Evolutionary conservation across 495 filamentous ascomycete genomes (phyloP).

Genomic region (Hamigera avellanea): DNA sequence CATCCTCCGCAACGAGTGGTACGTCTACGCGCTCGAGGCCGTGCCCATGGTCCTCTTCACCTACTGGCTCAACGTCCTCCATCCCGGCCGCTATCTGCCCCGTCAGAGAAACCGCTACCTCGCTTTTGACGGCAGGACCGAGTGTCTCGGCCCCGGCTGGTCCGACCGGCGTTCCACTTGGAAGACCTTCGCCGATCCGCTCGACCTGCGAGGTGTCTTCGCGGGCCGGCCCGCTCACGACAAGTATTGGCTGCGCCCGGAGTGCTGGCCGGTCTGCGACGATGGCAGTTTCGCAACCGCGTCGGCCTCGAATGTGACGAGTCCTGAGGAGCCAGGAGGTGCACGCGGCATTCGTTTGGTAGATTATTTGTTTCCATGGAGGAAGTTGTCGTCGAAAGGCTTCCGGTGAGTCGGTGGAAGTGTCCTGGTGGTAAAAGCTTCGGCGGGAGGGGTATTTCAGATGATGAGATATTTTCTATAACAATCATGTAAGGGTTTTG

Average conservation of each 20-base stretch:
- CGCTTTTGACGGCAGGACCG: conserved; percentile 18
- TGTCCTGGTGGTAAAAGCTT: no score
- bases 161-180: conserved; percentile 16
- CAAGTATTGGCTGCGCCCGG: conserved; percentile 17
- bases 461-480: no score
- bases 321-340: no score
- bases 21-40: conserved; percentile 27
- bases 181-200: conserved; percentile 23
- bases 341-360: no score
- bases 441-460: no score
- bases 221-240: conserved; percentile 19
- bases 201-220: conserved; percentile 18
- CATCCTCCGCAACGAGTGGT: conserved; percentile 25
- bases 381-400: no score
- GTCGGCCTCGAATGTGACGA: background rate
- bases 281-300: conserved; percentile 20
- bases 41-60: conserved; percentile 28
- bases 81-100: conserved; percentile 22
- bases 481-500: no score
- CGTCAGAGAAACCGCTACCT: conserved; percentile 20
- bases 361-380: no score
- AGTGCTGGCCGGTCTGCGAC: conserved; percentile 16
- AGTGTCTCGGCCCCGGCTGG: conserved; percentile 31
- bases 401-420: no score
- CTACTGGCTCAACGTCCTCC: conserved; percentile 25